Percentiles rank a stretch among this genome's conserved stretches.
phyloP scores from a whole-genome alignment of 768 basidiomycete species.

The Leucocoprinus birnbaumii region DNA sequence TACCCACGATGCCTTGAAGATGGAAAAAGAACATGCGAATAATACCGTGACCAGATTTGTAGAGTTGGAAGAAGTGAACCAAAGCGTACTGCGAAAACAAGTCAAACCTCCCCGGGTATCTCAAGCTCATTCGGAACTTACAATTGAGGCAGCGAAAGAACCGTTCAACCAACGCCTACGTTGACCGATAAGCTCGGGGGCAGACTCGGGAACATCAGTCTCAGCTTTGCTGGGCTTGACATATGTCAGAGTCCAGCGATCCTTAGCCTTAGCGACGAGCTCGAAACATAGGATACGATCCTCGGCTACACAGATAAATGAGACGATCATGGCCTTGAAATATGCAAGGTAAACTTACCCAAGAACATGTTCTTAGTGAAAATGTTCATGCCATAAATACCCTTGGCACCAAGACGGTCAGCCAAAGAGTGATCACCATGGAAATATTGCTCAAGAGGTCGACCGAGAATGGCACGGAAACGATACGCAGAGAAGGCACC shows the following conservation, averaged over 20 bases:
- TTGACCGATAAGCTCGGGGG: slow-evolving; percentile 90
- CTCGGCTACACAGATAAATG: slow-evolving; percentile 49
- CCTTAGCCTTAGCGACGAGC: slow-evolving; percentile 85
- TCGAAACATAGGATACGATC: slow-evolving; percentile 98
- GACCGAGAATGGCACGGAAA: slow-evolving; percentile 87
- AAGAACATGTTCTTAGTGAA: slow-evolving; percentile 87
- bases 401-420: slow-evolving; percentile 88
- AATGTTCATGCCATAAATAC: slow-evolving; percentile 95
- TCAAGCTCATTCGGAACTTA: slow-evolving; percentile 32
- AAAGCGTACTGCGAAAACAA: slow-evolving; percentile 67
- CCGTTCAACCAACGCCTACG: slow-evolving; percentile 97
- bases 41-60: slow-evolving; percentile 81
- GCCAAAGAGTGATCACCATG: slow-evolving; percentile 88
- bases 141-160: slow-evolving; percentile 89
- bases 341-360: slow-evolving; percentile 23
- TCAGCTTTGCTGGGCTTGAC: slow-evolving; percentile 97
- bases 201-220: slow-evolving; percentile 94
- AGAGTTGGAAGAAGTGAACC: slow-evolving; percentile 91
- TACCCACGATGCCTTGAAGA: slow-evolving; percentile 78
- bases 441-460: slow-evolving; percentile 85
- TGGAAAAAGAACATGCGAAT: slow-evolving; percentile 98
- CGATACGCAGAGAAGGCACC: slow-evolving; percentile 97
- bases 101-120: background rate
- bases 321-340: slow-evolving; percentile 2
- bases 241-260: slow-evolving; percentile 83